Conservation (phyloP, 257 asterid genomes). For the Coffea eugenioides region DNA sequence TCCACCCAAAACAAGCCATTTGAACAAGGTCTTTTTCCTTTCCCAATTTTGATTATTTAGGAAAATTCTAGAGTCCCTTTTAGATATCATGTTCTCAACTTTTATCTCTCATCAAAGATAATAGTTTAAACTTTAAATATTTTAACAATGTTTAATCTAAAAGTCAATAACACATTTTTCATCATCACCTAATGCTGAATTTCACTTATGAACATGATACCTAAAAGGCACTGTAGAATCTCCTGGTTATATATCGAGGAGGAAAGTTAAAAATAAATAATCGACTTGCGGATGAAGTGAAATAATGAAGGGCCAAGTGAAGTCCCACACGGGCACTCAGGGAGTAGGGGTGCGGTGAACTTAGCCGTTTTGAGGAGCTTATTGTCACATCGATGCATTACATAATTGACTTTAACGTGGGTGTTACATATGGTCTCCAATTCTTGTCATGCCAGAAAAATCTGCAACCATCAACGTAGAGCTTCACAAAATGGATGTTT, state of each 20-base stretch:
- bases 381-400: constrained; percentile 21
- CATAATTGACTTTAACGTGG: constrained; percentile 19
- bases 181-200: too few species aligned
- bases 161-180: too few species aligned
- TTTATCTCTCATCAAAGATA: too few species aligned
- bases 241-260: too few species aligned
- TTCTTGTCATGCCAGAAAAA: neutral
- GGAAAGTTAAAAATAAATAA: neutral
- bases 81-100: too few species aligned
- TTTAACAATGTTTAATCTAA: too few species aligned
- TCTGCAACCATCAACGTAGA: neutral
- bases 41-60: neutral
- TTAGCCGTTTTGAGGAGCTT: neutral
- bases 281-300: neutral
- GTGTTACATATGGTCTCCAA: neutral
- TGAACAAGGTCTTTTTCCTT: neutral
- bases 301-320: neutral
- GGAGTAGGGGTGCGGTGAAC: constrained; percentile 5
- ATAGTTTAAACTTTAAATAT: too few species aligned
- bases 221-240: too few species aligned
- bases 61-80: too few species aligned
- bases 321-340: neutral
- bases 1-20: neutral
- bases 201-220: too few species aligned
- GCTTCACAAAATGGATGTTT: neutral